Percentiles rank a stretch among this genome's conserved stretches.
Evolutionary conservation across 768 basidiomycete genomes (phyloP).

Genomic region (Suillus americanus): DNA sequence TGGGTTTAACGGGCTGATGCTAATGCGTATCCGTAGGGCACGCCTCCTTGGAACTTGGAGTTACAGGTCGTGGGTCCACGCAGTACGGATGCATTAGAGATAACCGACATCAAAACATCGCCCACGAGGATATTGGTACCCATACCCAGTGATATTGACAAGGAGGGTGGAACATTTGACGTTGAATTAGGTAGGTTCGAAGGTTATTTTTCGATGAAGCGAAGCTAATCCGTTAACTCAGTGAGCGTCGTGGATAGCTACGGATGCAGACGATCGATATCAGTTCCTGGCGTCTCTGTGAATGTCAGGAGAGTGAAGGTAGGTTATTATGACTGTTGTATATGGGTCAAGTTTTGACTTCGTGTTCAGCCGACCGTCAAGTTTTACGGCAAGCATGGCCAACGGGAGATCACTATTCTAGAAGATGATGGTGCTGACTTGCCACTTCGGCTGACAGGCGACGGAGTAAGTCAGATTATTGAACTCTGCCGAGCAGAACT

Average conservation of each 20-base stretch:
- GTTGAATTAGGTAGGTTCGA: conserved; percentile 64
- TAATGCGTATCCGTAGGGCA: conserved; percentile 54
- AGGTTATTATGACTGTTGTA: conserved; percentile 17
- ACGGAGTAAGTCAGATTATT: conserved; percentile 60
- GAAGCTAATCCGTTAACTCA: conserved; percentile 30
- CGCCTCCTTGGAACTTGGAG: conserved; percentile 86
- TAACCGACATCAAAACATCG: conserved; percentile 54
- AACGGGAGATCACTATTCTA: conserved; percentile 61
- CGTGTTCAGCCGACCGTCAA: conserved; percentile 72
- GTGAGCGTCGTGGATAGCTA: conserved; percentile 87
- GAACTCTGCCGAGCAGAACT: not conserved
- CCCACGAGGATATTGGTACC: conserved; percentile 60
- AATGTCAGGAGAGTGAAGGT: conserved; percentile 84
- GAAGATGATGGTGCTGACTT: conserved; percentile 72
- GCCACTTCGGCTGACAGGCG: conserved; percentile 86
- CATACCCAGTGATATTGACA: conserved; percentile 65
- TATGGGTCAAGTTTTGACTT: not conserved
- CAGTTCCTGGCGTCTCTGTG: conserved; percentile 76
- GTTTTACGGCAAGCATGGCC: conserved; percentile 71
- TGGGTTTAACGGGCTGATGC: not conserved
- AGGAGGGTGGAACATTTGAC: conserved; percentile 74
- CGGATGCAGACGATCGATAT: conserved; percentile 76
- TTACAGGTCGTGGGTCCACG: conserved; percentile 78
- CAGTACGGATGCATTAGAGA: conserved; percentile 55
- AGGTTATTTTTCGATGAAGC: not conserved